These are phyloP conservation scores for Carex myosuroides DNA, from an alignment of 176 grass and related monocot species.

Conservation along the genomic window DNA sequence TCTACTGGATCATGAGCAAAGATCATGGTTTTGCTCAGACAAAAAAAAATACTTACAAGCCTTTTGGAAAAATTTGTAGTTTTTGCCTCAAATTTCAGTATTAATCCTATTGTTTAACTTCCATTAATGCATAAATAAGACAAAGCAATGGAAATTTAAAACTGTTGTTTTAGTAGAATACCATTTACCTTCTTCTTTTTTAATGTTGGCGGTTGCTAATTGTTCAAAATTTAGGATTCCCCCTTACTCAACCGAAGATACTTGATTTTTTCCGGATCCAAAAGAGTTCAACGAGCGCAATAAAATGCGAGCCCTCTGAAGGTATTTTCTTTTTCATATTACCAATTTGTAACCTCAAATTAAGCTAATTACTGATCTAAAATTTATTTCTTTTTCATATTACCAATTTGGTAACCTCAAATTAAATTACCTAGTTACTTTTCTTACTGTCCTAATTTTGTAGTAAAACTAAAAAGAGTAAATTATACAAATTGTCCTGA, in stretches of 20 bases:
- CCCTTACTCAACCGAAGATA: slow-evolving; percentile 83
- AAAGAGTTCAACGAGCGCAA: slow-evolving; percentile 19
- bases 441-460: not conserved
- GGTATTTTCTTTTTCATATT: slow-evolving; percentile 32
- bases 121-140: not conserved
- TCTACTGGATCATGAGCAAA: not conserved
- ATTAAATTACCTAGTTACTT: not conserved
- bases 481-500: not conserved
- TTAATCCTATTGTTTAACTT: not conserved
- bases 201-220: slow-evolving; percentile 19
- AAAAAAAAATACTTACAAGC: not conserved
- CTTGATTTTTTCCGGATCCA: slow-evolving; percentile 88
- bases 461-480: not conserved
- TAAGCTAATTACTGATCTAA: not conserved
- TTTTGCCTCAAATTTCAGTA: not conserved
- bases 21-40: not conserved
- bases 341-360: not conserved
- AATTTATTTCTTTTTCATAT: not conserved
- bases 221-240: slow-evolving; percentile 41
- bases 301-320: slow-evolving; percentile 42
- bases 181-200: not conserved
- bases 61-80: not conserved
- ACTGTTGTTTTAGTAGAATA: not conserved
- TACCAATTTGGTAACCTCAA: not conserved
- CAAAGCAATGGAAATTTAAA: not conserved